Base-by-base conservation (phyloP, 495 filamentous ascomycete genomes). In the Daldinia decipiens region DNA sequence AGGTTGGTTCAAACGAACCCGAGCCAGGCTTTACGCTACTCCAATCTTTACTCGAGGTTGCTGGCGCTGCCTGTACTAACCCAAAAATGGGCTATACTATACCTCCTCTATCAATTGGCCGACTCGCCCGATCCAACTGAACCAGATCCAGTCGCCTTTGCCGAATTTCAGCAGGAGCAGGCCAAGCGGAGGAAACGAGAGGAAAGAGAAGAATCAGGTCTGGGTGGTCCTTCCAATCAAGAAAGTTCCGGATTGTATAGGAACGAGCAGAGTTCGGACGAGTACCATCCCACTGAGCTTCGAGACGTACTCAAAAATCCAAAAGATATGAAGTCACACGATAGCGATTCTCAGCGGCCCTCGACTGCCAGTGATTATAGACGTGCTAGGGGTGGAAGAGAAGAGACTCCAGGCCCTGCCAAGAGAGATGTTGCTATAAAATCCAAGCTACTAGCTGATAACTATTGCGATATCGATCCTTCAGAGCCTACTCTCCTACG, bases 31-130 rank as follows among this genome's bases (percentile, higher is more conserved):
- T 81, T 95, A 27, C 86, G 89, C 26, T 97, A 98, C 79, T 90
- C 92, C 15, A 93, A 95, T 76, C 85, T 98, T 53, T 97, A 95
- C 81, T 91, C 92, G 39, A 86, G 91, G 40, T 87, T 99, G 26
- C 83, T 97, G 19, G 91, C 93, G 27, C 90, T 96, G 71, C 94
- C 95, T 4, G 94, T 98, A 2, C 84, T 99, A 32, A 90, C 89
- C 72, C 91, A 97, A 78, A 99, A 98, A 87, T 98, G 95, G 93
- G 93, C 91, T 2, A 97, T 98, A 69, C 84, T 99, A 5, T 93
- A 95, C 76, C 86, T 99, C 47, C 88, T 99, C 21, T 91, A 93
- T 74, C 90, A 91, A 70, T 84, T 99, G 45, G 88, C 91, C 53
- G 87, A 88, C 67, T 88, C 90, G 0, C 84, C 87, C 45, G 78